These are phyloP conservation scores for Gliomastix tumulicola DNA, from an alignment of 2,329 filamentous ascomycete genomes.

Conservation along the genomic window DNA sequence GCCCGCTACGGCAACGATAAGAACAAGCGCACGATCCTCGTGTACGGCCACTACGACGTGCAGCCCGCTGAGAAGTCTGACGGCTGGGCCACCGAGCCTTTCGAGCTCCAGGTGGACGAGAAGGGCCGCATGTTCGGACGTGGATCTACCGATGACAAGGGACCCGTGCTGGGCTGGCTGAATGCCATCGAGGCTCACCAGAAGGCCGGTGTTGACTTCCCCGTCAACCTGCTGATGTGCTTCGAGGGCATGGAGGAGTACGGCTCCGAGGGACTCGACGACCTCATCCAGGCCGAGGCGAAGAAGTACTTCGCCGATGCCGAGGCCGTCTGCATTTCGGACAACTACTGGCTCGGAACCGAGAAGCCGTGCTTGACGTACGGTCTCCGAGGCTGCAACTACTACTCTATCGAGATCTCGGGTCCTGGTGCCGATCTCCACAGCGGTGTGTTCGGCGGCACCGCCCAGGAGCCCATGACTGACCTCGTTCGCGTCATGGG, in stretches of 20 bases:
- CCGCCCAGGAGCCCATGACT: constrained; percentile 97
- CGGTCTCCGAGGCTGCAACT: constrained; percentile 93
- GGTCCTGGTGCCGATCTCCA: constrained; percentile 92
- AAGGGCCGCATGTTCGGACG: constrained; percentile 95
- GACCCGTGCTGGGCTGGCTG: constrained; percentile 92
- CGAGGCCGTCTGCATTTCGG: constrained; percentile 95
- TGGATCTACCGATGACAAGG: constrained; percentile 96
- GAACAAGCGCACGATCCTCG: constrained; percentile 88
- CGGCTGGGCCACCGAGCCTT: constrained; percentile 93
- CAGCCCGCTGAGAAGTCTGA: constrained; percentile 91
- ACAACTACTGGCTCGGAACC: constrained; percentile 99
- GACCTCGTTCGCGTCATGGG: constrained; percentile 79
- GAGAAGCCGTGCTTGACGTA: constrained; percentile 98
- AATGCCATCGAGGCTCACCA: constrained; percentile 98
- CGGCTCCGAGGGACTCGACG: constrained; percentile 91
- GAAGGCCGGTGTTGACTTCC: constrained; percentile 88
- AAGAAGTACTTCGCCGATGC: constrained; percentile 93
- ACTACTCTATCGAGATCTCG: constrained; percentile 87
- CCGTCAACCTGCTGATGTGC: constrained; percentile 97
- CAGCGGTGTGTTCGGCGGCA: constrained; percentile 94
- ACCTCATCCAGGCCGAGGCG: constrained; percentile 85
- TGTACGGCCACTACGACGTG: constrained; percentile 98
- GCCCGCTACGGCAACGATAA: constrained; percentile 88
- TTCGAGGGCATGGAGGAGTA: constrained; percentile 99
- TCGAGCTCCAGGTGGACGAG: constrained; percentile 78